These are phyloP conservation scores for Seiridium cupressi DNA, from an alignment of 2,329 filamentous ascomycete genomes.

Conservation along the genomic window DNA sequence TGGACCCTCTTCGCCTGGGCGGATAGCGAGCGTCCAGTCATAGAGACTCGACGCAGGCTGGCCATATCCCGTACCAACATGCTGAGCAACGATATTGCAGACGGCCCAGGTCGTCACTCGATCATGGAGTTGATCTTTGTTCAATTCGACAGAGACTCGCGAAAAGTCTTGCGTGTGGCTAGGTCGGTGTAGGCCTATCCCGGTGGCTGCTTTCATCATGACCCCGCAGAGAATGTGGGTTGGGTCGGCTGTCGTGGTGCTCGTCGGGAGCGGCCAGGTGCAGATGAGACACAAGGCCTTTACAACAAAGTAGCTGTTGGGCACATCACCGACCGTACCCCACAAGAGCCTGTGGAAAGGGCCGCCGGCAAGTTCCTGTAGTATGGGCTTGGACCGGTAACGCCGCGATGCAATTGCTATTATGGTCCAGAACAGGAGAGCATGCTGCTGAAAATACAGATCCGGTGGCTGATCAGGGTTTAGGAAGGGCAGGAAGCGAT, in stretches of 20 bases:
- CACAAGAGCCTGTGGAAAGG: constrained; percentile 71
- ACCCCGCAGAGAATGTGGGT: constrained; percentile 80
- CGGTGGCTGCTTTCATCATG: constrained; percentile 85
- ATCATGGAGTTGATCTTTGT: constrained; percentile 77
- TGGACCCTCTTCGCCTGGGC: constrained; percentile 58
- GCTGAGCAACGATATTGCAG: constrained; percentile 81
- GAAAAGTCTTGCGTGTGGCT: constrained; percentile 84
- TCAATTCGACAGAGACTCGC: constrained; percentile 69
- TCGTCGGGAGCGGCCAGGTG: constrained; percentile 81
- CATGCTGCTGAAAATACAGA: constrained; percentile 73
- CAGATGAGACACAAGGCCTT: constrained; percentile 79
- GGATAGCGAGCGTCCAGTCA: constrained; percentile 68
- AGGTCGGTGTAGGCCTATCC: constrained; percentile 77
- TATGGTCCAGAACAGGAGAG: constrained; percentile 83
- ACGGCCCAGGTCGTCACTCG: constrained; percentile 80
- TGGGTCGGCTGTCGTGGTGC: constrained; percentile 74
- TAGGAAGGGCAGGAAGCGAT: constrained; percentile 75
- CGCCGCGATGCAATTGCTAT: constrained; percentile 73
- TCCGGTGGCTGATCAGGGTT: constrained; percentile 66
- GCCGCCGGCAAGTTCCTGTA: constrained; percentile 64
- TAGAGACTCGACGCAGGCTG: constrained; percentile 77
- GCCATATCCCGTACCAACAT: constrained; percentile 78
- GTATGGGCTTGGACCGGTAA: constrained; percentile 62
- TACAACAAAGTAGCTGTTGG: constrained; percentile 76
- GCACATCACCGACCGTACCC: constrained; percentile 74